phyloP scores from a whole-genome alignment of 1,284 basidiomycete genomes.

The Ustilago trichophora region DNA sequence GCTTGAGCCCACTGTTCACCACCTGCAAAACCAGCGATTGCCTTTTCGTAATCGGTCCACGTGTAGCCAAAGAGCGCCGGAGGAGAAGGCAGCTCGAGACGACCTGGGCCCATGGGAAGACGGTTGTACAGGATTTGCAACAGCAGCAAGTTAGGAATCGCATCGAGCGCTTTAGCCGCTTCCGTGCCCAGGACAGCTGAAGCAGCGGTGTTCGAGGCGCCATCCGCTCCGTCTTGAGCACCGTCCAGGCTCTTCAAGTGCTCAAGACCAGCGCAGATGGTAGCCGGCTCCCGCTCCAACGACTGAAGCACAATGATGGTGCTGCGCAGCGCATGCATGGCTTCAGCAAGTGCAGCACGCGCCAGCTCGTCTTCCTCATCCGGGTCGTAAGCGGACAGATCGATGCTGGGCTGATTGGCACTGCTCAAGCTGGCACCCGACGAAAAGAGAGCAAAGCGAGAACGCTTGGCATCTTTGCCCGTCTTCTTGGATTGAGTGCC shows the following conservation, averaged over 20 bases:
- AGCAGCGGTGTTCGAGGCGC: not conserved
- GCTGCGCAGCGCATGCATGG: constrained; percentile 59
- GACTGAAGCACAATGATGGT: constrained; percentile 57
- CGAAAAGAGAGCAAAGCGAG: constrained; percentile 42
- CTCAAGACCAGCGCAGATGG: constrained; percentile 35
- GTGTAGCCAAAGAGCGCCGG: constrained; percentile 56
- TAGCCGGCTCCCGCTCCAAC: constrained; percentile 53
- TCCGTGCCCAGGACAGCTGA: constrained; percentile 28
- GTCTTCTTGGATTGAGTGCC: constrained; percentile 31
- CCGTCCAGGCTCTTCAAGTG: constrained; percentile 27
- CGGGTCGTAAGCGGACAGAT: constrained; percentile 41
- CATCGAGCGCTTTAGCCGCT: constrained; percentile 50
- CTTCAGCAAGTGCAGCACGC: constrained; percentile 60
- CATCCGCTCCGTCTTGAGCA: not conserved
- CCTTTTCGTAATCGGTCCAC: constrained; percentile 61
- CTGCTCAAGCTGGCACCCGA: constrained; percentile 16
- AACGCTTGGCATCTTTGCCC: constrained; percentile 28
- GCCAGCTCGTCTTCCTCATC: constrained; percentile 63
- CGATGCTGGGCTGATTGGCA: constrained; percentile 25
- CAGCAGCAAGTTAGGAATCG: constrained; percentile 59
- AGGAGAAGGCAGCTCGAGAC: constrained; percentile 52
- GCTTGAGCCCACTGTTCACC: constrained; percentile 59
- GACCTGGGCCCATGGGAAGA: constrained; percentile 43
- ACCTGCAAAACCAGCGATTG: constrained; percentile 58
- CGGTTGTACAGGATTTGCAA: constrained; percentile 61